Evolutionary conservation across 306 rosid species (phyloP).

Genomic region (Neltuma alba): DNA sequence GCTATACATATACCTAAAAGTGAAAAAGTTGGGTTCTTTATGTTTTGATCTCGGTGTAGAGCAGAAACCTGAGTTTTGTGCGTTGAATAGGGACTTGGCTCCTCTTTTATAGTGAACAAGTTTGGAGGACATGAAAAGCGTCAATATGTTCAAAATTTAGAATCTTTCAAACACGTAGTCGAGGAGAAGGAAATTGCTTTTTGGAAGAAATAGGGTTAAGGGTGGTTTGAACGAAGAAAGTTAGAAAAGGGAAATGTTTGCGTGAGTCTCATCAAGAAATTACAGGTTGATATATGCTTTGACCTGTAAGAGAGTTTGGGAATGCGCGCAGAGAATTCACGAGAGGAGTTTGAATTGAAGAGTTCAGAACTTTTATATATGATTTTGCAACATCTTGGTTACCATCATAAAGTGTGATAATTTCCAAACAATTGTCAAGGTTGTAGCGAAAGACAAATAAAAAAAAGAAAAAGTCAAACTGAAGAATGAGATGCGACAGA

Average conservation of each 20-base stretch:
- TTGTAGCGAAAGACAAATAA: not conserved
- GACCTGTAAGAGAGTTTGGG: conserved; percentile 28
- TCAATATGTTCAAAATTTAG: not conserved
- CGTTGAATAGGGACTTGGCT: conserved; percentile 1
- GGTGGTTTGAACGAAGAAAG: conserved; percentile 39
- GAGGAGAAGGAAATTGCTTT: conserved; percentile 32
- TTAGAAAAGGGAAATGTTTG: not conserved
- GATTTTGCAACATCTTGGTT: not conserved
- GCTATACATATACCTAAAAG: conserved; percentile 34
- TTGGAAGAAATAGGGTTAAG: conserved; percentile 6
- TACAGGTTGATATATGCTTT: conserved; percentile 32
- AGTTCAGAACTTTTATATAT: conserved; percentile 1
- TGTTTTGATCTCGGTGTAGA: not conserved
- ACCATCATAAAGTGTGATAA: not conserved
- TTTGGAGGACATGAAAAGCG: conserved; percentile 12
- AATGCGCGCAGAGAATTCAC: not conserved
- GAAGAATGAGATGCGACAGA: not conserved
- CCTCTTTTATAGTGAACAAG: conserved; percentile 36
- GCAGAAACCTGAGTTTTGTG: not conserved
- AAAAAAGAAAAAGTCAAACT: not conserved
- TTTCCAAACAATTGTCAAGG: too few relatives aligned
- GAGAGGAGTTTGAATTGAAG: conserved; percentile 34
- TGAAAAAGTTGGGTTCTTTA: conserved; percentile 26
- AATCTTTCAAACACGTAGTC: conserved; percentile 35
- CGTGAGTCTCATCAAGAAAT: conserved; percentile 24